phyloP scores from a whole-genome alignment of 2,329 filamentous ascomycete genomes.

The Whalleya microplaca region DNA sequence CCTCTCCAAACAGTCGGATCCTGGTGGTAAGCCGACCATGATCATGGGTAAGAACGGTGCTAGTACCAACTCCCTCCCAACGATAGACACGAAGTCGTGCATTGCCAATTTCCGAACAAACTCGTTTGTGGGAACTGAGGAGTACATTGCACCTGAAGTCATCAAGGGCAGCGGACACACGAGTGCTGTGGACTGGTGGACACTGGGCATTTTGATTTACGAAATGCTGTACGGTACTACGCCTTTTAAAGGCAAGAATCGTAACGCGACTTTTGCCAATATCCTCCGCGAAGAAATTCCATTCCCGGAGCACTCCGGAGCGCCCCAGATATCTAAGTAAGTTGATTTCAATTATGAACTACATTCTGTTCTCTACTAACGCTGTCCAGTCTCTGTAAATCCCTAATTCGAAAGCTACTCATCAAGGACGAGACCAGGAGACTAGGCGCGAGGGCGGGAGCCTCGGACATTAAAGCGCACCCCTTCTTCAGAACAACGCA shows the following conservation, averaged over 20 bases:
- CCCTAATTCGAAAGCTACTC: conserved; percentile 89
- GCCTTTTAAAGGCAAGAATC: conserved; percentile 98
- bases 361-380: conserved; percentile 16
- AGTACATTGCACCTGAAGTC: conserved; percentile 98
- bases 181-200: conserved; percentile 99
- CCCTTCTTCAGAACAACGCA: conserved; percentile 95
- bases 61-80: conserved; percentile 83
- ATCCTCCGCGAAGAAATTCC: conserved; percentile 94
- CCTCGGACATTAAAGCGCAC: conserved; percentile 94
- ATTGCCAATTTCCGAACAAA: conserved; percentile 98
- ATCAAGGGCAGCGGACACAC: conserved; percentile 99
- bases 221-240: conserved; percentile 99
- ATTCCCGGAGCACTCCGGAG: conserved; percentile 86
- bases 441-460: conserved; percentile 89
- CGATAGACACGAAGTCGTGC: conserved; percentile 98
- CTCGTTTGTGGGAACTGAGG: conserved; percentile 96
- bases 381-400: conserved; percentile 81
- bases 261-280: conserved; percentile 97
- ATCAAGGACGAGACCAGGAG: conserved; percentile 98
- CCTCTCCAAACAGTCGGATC: conserved; percentile 94
- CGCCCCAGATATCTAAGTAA: conserved; percentile 89
- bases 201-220: conserved; percentile 93
- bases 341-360: conserved; percentile 76
- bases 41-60: conserved; percentile 89
- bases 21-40: conserved; percentile 96